These are phyloP conservation scores for Puya raimondii DNA, from an alignment of 176 grass and related monocot species.

Conservation along the genomic window DNA sequence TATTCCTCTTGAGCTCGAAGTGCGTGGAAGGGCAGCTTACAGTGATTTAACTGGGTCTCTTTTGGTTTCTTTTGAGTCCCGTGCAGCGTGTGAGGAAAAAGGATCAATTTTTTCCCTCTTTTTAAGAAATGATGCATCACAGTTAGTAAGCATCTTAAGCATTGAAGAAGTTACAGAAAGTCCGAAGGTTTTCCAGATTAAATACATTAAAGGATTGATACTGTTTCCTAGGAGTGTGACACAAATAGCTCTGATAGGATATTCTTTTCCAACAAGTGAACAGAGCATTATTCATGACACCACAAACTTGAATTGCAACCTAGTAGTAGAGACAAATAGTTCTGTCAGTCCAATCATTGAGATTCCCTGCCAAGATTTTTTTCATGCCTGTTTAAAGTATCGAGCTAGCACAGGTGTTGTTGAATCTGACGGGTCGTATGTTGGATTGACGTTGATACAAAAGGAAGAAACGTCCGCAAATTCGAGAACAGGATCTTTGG, in stretches of 20 bases:
- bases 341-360: conserved; percentile 52
- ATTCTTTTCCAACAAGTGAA: conserved; percentile 28
- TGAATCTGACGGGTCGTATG: conserved; percentile 23
- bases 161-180: conserved; percentile 46
- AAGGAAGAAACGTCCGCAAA: conserved; percentile 25
- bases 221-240: conserved; percentile 56
- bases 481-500: conserved; percentile 38
- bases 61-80: conserved; percentile 46
- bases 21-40: conserved; percentile 39
- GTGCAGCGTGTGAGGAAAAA: conserved; percentile 38
- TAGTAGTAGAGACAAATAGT: conserved; percentile 70
- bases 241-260: conserved; percentile 61
- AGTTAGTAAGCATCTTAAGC: conserved; percentile 41
- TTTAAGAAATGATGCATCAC: conserved; percentile 48
- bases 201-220: conserved; percentile 54
- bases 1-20: conserved; percentile 74
- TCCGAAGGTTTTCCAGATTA: conserved; percentile 47
- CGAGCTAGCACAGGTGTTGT: conserved; percentile 11
- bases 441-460: conserved; percentile 28
- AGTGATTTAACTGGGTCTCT: conserved; percentile 38
- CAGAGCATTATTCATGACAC: conserved; percentile 34
- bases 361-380: conserved; percentile 69
- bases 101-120: conserved; percentile 59
- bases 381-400: conserved; percentile 20
- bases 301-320: conserved; percentile 34